A percentile compares a stretch with the other conserved stretches of the same genome.
phyloP scores from a whole-genome alignment of 805 yeast genomes.

The Wickerhamomyces strasburgensis region DNA sequence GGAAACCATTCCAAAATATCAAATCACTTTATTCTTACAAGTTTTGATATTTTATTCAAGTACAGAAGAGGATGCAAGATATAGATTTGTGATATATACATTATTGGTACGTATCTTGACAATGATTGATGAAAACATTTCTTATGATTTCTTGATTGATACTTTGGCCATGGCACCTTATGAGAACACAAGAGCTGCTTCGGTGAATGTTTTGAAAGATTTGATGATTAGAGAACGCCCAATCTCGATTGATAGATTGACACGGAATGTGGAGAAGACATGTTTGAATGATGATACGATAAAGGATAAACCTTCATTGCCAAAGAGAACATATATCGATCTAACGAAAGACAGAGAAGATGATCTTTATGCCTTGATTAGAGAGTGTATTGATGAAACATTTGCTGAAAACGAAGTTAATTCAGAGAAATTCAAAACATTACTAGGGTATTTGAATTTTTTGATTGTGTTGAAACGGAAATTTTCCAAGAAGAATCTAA shows the following conservation, averaged over 20 bases:
- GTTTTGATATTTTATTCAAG: slow-evolving; percentile 35
- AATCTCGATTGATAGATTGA: too few relatives aligned
- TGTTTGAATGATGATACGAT: slow-evolving; percentile 9
- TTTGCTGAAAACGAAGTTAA: slow-evolving; percentile 16
- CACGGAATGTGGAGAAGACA: too few relatives aligned
- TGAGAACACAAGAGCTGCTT: slow-evolving; percentile 51
- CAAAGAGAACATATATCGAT: slow-evolving; percentile 39
- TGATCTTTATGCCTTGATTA: slow-evolving; percentile 39
- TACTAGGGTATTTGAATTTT: slow-evolving; percentile 56
- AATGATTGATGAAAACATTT: slow-evolving; percentile 46
- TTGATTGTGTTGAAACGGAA: slow-evolving; percentile 32
- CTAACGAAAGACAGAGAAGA: slow-evolving; percentile 38
- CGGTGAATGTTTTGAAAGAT: slow-evolving; percentile 67
- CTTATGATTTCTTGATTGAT: slow-evolving; percentile 60
- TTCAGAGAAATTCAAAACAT: slow-evolving; percentile 33
- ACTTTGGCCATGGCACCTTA: slow-evolving; percentile 64
- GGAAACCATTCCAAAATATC: slow-evolving; percentile 26
- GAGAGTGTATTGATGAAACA: slow-evolving; percentile 31
- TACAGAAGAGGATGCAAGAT: slow-evolving; percentile 31
- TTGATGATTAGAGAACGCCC: slow-evolving; percentile 39
- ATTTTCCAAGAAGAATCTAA: slow-evolving; percentile 28
- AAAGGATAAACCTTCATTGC: slow-evolving; percentile 29
- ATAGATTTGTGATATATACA: slow-evolving; percentile 46
- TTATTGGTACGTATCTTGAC: slow-evolving; percentile 61
- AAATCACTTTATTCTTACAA: slow-evolving; percentile 37